Base-by-base conservation (phyloP, 140 eudicot genomes). In the Stevia rebaudiana region DNA sequence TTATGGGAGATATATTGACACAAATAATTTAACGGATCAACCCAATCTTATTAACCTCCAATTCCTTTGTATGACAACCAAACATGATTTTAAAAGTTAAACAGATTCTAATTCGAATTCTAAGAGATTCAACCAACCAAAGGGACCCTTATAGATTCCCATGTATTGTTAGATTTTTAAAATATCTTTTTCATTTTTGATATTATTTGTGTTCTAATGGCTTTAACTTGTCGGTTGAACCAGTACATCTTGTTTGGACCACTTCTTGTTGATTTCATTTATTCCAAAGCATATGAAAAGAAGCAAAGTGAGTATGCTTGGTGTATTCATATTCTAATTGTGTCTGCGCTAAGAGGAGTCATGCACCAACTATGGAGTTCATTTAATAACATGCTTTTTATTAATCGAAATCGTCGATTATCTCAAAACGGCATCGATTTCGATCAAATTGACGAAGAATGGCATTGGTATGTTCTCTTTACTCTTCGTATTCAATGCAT, bases 331-430 rank as follows among this genome's bases (percentile, higher is more conserved):
- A 70, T 88, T 56, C 58, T 88, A 31, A 40, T 80, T 46, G 52
- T 88, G 49, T 82, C 83, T 69, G 30, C 57, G 11, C 69, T 82
- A 33, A 82, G 96, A 85, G 87, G 79, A 62, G 57, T 71, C 60
- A 72, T 85, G 75, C 87, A 88, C 58, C 96, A 88, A 63, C 64
- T 82, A 31, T 85, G 96, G 96, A 81, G 78, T 66, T 55, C 82
- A 1, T 71, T 35, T 42, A 57, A 69, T 68, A 53, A 67, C 50
- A 80, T 78, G 85, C 79, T 84, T 58, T 88, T 72, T 35, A 70
- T 80, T 51, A 78, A 73, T 57, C 87, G 86, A 46, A 69, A 76
- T 50, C 79, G 73, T 43, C 76, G 94, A 31, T 35, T 85, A 21
- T 73, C 83, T 61, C 77, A 80, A 42, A 50, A 47, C 12, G 90